Evolutionary conservation across 192 early-diverging fungal genomes (phyloP), one percentile per base, ranked within the genome.

Genomic region (Umbelopsis sp.): DNA sequence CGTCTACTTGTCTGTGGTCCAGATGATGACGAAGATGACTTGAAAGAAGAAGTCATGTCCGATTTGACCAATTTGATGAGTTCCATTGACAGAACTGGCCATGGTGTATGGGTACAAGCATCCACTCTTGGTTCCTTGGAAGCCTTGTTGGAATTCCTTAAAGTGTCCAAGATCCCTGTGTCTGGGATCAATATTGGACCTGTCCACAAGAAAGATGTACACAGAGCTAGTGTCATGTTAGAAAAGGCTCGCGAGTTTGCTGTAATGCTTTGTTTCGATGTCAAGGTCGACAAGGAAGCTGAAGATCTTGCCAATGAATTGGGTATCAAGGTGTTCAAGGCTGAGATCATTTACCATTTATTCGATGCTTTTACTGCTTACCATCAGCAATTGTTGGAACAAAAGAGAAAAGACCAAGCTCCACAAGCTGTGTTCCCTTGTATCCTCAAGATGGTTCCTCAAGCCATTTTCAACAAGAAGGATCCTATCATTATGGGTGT

Each of bases 261-360:
- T 21, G 87, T 91, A 22, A 86, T 94, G 85, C 81, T 94, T n/a
- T 93, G 91, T 81, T 93, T 94, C 77, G 92, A 95, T 80, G 93
- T 95, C 79, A 95, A 92, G 83, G 82, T 95, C 23, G 93, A 94
- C 46, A 88, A 85, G 72, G 98, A 99, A 11, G 97, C 96, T 0
- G 85, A 90, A 78, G 90, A 95, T 35, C 75, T 96, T 85, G 98
- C 98, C 0, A 90, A 97, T 18, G 92, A 97, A 55, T 50, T 93
- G 47, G 96, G 96, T 46, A 86, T 99, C 67, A 93, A 89, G 79
- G 84, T 99, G 27, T 99, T 97, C 83, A 89, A 87, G 69, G 97
- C 97, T 33, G 95, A 99, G 74, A 97, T 98, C 75, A 99, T 99
- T 75, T 99, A 99, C 82, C 96, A 97, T 74, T 85, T 99, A 90